Evolutionary conservation across 768 basidiomycete species (phyloP), one percentile per base, ranked within the genome.

Genomic region (Macrolepiota fuliginosa): DNA sequence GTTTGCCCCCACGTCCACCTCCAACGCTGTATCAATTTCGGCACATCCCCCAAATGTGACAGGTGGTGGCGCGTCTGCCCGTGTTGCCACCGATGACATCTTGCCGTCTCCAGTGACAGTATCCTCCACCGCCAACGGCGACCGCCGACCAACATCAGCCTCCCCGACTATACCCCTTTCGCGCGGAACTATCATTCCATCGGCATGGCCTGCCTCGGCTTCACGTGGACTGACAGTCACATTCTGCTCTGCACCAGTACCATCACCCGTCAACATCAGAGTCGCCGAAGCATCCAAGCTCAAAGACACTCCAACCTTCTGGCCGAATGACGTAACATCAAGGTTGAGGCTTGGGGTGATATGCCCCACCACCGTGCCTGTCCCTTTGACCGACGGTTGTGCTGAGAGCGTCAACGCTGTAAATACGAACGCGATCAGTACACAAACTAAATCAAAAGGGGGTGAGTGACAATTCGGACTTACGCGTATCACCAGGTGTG

Each of bases 311-410:
- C 67, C 70, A 11, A 79, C 76, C 5, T 74, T 64, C 29, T 71
- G 71, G 12, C 65, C 74, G 1, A 85, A 70, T 2, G 79, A 79
- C 5, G 69, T 66, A 36, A 86, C 66, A 4, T 79, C 79, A 56
- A 86, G 71, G 56, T 79, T 77, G 54, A 84, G 62, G 37, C 71
- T 70, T 0, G 83, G 84, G 59, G 80, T 83, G 37, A 85, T 68
- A 65, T 85, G 82, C 2, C 77, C 82, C 27, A 72, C 69, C 24
- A 84, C 62, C 2, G 68, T 74, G 12, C 79, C 81, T 1, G 76
- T 77, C 10, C 78, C 74, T 7, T 71, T 71, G n/a, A 75, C 74
- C 19, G 70, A 72, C 1, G 81, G 78, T 61, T 69, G 71, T 2
- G 76, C 77, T 6, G 76, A 73, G 22, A 83, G 68, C 61, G 73